Evolutionary conservation across 179 eudicot genomes (phyloP), one percentile per base, ranked within the genome.

Genomic region (Silene coronaria): DNA sequence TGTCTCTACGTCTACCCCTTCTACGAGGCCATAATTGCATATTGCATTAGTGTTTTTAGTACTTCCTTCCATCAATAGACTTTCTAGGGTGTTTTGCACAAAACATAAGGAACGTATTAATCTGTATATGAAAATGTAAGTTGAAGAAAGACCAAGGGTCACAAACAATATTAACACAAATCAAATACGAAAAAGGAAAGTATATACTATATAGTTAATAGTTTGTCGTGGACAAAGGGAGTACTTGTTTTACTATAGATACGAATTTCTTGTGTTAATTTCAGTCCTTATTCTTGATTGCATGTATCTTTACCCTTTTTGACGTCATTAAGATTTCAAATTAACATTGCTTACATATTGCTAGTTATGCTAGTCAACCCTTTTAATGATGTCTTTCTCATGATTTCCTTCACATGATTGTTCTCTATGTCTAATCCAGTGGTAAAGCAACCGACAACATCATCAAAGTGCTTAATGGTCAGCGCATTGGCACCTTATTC

Each of bases 401-500:
- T 48, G 14, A 58, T 24, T 12, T 19, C 74, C 16, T 60, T 57
- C 17, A 36, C 78, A 70, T 75, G 74, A 77, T 57, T 61, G 53
- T 74, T 80, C 71, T 46, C 30, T 67, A 21, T 67, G 36, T 75
- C 38, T 81, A 46, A 70, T 74, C 76, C 67, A 93, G 98, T 88
- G 98, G 98, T 72, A 89, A 77, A 80, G 92, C 88, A 75, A 74
- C 80, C 62, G 90, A 82, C 66, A 93, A 91, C 76, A 89, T 93
- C 57, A 46, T 89, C 65, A 90, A 85, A 86, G 98, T 90, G 22
- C 86, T 93, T 61, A 51, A 82, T 74, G 98, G 98, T 62, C 82
- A 89, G 75, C 85, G 79, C 30, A 79, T 93, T 36, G 98, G 98
- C 77, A 94, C 98, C 24, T 88, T 94, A 58, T 94, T 94, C 72